A percentile compares a stretch with the other conserved stretches of the same genome.
Evolutionary conservation across 495 filamentous ascomycete species (phyloP).

Genomic region (Apiosordaria backusii): DNA sequence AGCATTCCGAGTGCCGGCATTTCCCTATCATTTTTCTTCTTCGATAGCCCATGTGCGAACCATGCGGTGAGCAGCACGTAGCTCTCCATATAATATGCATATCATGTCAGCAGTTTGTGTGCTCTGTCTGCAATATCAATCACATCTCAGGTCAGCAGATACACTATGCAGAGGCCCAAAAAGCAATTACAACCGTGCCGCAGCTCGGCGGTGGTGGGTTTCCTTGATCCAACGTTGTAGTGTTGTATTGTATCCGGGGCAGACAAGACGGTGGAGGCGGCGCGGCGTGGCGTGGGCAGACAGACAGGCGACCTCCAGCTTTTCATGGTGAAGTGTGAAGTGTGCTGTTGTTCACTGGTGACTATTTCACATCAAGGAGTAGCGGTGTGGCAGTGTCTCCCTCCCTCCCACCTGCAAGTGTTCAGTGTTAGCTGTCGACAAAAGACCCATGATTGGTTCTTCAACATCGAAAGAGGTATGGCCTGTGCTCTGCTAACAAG

Average conservation of each 20-base stretch:
- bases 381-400: conserved; percentile 9
- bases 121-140: neutral
- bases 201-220: neutral
- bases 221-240: neutral
- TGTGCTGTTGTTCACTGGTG: neutral
- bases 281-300: neutral
- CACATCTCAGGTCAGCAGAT: neutral
- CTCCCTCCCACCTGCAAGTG: neutral
- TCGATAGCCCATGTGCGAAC: neutral
- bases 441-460: neutral
- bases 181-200: neutral
- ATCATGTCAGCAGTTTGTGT: neutral
- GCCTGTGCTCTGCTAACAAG: neutral
- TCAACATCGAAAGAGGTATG: too few relatives aligned
- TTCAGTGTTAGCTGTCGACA: neutral
- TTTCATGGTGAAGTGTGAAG: neutral
- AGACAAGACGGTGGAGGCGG: neutral
- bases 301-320: neutral
- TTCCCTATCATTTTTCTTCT: neutral
- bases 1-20: neutral
- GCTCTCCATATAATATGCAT: neutral
- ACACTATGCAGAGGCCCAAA: neutral
- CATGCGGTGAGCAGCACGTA: neutral
- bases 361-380: neutral
- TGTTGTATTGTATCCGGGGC: neutral